Evolutionary conservation across 2,329 filamentous ascomycete species (phyloP).

Genomic region (Kalmusia sp.): DNA sequence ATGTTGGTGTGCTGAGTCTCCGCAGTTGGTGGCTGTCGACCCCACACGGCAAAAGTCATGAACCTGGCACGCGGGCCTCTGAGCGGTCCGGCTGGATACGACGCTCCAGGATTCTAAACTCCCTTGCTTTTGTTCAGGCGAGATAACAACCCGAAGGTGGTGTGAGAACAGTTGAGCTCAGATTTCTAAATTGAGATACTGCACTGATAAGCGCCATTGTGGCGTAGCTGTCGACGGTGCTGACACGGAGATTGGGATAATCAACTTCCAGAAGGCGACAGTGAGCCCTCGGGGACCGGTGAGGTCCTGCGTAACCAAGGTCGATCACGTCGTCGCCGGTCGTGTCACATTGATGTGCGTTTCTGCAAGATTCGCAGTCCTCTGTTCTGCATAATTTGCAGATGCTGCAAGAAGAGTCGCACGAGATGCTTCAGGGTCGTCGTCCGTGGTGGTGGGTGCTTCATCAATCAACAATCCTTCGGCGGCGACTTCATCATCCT

Average conservation of each 20-base stretch:
- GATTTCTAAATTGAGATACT: conserved; percentile 16
- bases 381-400: neutral
- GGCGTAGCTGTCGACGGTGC: conserved; percentile 11
- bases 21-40: conserved; percentile 18
- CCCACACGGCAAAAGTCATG: conserved; percentile 29
- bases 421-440: conserved; percentile 21
- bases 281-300: conserved; percentile 12
- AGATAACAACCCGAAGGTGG: conserved; percentile 8
- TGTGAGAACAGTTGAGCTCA: conserved; percentile 8
- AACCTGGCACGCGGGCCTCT: conserved; percentile 27
- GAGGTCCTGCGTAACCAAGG: conserved; percentile 1
- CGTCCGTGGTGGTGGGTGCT: conserved; percentile 19
- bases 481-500: conserved; percentile 62
- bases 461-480: conserved; percentile 49
- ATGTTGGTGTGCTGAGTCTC: conserved; percentile 14
- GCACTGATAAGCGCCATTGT: conserved; percentile 28
- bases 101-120: conserved; percentile 18
- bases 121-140: conserved; percentile 17
- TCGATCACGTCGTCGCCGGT: conserved; percentile 27
- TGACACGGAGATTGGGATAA: conserved; percentile 13
- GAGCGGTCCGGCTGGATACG: conserved; percentile 18
- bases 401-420: conserved; percentile 20
- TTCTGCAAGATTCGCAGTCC: conserved; percentile 26
- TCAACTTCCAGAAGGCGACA: conserved; percentile 14
- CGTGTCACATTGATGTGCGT: conserved; percentile 33